Base-by-base conservation (phyloP, 805 yeast genomes). In the Candida xiaguanensis region DNA sequence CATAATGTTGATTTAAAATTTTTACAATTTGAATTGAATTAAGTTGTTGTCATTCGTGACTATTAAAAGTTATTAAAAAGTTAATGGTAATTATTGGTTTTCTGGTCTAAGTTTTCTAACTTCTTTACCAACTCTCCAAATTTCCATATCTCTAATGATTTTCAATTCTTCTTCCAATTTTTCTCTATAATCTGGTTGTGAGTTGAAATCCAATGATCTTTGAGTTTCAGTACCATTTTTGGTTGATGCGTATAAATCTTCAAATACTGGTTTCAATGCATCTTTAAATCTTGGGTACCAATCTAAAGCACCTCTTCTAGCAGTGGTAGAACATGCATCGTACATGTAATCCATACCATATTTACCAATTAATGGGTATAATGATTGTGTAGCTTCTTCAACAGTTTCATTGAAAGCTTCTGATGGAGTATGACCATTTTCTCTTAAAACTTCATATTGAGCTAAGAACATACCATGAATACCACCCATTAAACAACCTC, bases 311-410 rank as follows among this genome's bases (percentile, higher is more conserved):
- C 99, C 99, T 78, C 99, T 88, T 82, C 98, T 89, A 62, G 99
- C 99, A 55, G 99, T 93, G 65, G 99, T 93, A 55, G 99, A 93
- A 77, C 99, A 93, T 61, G 99, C 99, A 67, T 93, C 98, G 82
- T 93, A 93, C 99, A 93, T 93, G 91, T 93, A 93, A 76, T 93
- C 99, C 99, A 93, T 93, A 77, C 99, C 99, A 81, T 93, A 86
- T 75, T 88, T 89, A 75, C 99, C 99, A 58, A 93, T 72, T 78
- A 93, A 83, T 74, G 99, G 99, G 86, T 93, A 93, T 62, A 93
- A 80, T 42, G 98, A 93, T 78, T 93, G 99, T 51, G 99, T 93
- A 53, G 99, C 99, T 78, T 93, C 99, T 80, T 93, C 99, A 56
- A 93, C 99, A 57, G 99, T 93, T 80, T 93, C 99, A 75, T 93